Evolutionary conservation across 495 filamentous ascomycete species (phyloP).

Genomic region (Penicillium taxi): DNA sequence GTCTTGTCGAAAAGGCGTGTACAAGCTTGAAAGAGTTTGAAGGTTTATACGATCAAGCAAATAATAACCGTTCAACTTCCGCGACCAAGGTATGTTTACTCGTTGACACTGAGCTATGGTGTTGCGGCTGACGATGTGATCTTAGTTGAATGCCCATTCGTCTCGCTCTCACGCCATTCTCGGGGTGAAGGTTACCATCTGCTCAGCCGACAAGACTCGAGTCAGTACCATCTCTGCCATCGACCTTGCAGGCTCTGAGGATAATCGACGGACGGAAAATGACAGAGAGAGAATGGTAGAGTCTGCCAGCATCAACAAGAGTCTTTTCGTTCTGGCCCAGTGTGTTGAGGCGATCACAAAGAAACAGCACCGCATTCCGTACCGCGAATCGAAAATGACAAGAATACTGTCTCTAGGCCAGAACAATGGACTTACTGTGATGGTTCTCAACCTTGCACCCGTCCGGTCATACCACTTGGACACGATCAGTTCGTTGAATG

Average conservation of each 20-base stretch:
- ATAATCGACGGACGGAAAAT: slow-evolving; percentile 91
- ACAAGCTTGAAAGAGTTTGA: slow-evolving; percentile 89
- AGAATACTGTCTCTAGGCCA: slow-evolving; percentile 87
- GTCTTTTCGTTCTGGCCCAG: slow-evolving; percentile 86
- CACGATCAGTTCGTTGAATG: slow-evolving; percentile 87
- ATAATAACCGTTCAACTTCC: slow-evolving; percentile 83
- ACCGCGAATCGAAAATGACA: slow-evolving; percentile 96
- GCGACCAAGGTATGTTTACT: slow-evolving; percentile 64
- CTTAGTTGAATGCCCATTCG: slow-evolving; percentile 79
- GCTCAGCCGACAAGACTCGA: slow-evolving; percentile 58
- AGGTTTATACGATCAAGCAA: slow-evolving; percentile 83
- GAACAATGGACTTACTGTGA: slow-evolving; percentile 90
- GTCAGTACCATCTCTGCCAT: slow-evolving; percentile 87
- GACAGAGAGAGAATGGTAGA: slow-evolving; percentile 88
- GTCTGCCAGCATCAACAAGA: slow-evolving; percentile 98
- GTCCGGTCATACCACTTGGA: slow-evolving; percentile 84
- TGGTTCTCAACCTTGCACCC: slow-evolving; percentile 92
- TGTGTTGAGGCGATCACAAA: slow-evolving; percentile 91
- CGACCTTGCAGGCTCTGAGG: slow-evolving; percentile 92
- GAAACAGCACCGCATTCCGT: slow-evolving; percentile 76
- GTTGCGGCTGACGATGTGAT: slow-evolving; percentile 9
- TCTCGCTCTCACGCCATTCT: slow-evolving; percentile 91
- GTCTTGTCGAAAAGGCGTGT: slow-evolving; percentile 79
- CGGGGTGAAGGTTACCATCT: slow-evolving; percentile 78
- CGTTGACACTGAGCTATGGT: background rate